Percentiles rank a stretch among this genome's conserved stretches.
These are phyloP conservation scores for Tolypocladium cylindrosporum DNA, from an alignment of 2,329 filamentous ascomycete genomes.

Conservation along the genomic window DNA sequence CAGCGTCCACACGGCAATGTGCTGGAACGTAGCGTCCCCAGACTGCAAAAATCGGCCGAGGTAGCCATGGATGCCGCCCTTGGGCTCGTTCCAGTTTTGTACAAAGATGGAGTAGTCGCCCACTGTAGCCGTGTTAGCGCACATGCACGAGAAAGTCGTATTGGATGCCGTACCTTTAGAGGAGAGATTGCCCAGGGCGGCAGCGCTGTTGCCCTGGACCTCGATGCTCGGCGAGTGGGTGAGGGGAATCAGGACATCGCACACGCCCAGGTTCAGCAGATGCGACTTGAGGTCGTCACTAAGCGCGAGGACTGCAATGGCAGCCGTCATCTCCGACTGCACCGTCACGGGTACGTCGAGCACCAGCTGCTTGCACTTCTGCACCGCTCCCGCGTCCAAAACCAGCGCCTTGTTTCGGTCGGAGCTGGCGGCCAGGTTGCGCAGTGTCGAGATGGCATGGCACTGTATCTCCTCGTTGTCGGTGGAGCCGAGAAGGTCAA, in stretches of 20 bases:
- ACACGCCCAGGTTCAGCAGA: slow-evolving; percentile 83
- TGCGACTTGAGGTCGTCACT: slow-evolving; percentile 94
- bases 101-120: slow-evolving; percentile 96
- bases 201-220: slow-evolving; percentile 95
- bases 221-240: slow-evolving; percentile 95
- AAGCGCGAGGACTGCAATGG: slow-evolving; percentile 88
- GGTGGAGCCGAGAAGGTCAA: slow-evolving; percentile 86
- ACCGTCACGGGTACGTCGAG: slow-evolving; percentile 87
- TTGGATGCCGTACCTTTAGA: slow-evolving; percentile 66
- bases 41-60: slow-evolving; percentile 86
- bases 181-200: slow-evolving; percentile 87
- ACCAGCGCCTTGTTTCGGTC: slow-evolving; percentile 98
- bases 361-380: slow-evolving; percentile 97
- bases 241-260: slow-evolving; percentile 89
- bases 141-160: background rate
- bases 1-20: slow-evolving; percentile 97
- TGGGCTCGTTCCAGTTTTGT: slow-evolving; percentile 84
- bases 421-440: slow-evolving; percentile 91
- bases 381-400: slow-evolving; percentile 87
- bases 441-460: slow-evolving; percentile 91
- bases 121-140: slow-evolving; percentile 41
- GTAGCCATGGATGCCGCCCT: slow-evolving; percentile 92
- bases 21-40: slow-evolving; percentile 94
- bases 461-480: slow-evolving; percentile 99
- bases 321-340: slow-evolving; percentile 99